Base-by-base conservation (phyloP, 192 early-diverging fungal genomes). In the Coemansia umbellata region DNA sequence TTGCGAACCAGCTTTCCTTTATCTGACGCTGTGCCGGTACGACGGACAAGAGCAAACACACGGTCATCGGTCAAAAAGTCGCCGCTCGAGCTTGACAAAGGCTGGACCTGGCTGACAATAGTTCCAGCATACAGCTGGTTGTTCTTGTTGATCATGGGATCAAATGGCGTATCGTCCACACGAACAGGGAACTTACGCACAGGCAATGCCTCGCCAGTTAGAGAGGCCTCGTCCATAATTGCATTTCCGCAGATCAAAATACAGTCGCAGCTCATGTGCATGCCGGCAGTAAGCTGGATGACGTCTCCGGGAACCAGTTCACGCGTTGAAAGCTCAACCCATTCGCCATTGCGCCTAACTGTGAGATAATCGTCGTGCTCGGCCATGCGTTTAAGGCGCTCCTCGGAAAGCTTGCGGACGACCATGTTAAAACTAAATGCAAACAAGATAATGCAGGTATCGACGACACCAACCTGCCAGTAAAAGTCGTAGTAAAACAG, bases 241-340 rank as follows among this genome's bases (percentile, higher is more conserved):
- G 79, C 78, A 30, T 80, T 81, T 18, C 85, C 87, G 35, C 53
- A 53, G 14, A 78, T 37, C 22, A 82, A 43, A 24, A 80, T 45
- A 37, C 69, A 66, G 65, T 80, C 81, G 56, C 81, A 82, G 22
- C 66, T 63, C 39, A 79, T 63, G n/a, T 66, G 65, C 58, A 76
- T 73, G 27, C 74, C 70, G 41, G 68, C 50, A 3, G 40, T 50
- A 2, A 89, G 50, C 57, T 80, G 69, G 32, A 88, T 78, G 0
- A 90, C 84, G 63, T 90, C 88, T 37, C 88, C 88, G n/a, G 84
- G 83, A 10, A 85, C 87, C 28, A 88, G 53, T 4, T 86, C 74
- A 30, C 50, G 51, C 14, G 82, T 77, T 6, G 73, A 74, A 36
- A 80, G 22, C 5, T 53, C 54, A 10, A 27, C 42, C 86, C 86